These are phyloP conservation scores for Pascua guehoae DNA, from an alignment of 1,284 basidiomycete genomes.

Conservation along the genomic window DNA sequence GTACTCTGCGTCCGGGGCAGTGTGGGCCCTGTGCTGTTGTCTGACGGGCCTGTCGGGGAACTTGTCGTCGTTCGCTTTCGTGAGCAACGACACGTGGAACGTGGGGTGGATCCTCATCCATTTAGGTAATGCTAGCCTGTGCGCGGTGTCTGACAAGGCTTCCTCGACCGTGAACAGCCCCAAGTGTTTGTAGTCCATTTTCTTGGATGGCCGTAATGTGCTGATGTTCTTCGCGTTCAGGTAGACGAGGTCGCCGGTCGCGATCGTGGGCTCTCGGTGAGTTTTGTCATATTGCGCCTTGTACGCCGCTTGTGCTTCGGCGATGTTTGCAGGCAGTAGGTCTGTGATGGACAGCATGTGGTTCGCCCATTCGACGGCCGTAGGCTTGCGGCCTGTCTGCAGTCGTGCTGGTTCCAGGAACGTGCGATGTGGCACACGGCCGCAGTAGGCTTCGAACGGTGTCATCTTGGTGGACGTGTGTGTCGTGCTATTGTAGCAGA, in stretches of 20 bases:
- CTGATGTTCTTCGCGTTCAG: constrained; percentile 28
- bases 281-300: constrained; percentile 17
- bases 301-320: not conserved
- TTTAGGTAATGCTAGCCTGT: too few relatives aligned
- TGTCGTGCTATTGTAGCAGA: constrained; percentile 52
- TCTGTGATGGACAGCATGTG: not conserved
- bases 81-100: too few relatives aligned
- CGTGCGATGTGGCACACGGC: constrained; percentile 34
- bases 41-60: too few relatives aligned
- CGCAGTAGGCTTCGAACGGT: constrained; percentile 42
- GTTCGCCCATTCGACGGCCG: not conserved
- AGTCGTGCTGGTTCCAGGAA: too few relatives aligned
- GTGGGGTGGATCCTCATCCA: too few relatives aligned
- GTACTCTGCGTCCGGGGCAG: too few relatives aligned
- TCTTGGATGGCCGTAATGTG: constrained; percentile 48
- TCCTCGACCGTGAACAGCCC: constrained; percentile 48
- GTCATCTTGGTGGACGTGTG: constrained; percentile 28
- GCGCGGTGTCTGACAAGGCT: too few relatives aligned
- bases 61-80: too few relatives aligned
- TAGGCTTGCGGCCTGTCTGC: not conserved
- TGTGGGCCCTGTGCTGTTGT: too few relatives aligned
- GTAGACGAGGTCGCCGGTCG: constrained; percentile 48
- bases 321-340: not conserved
- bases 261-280: constrained; percentile 34
- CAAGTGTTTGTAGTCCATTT: constrained; percentile 46